A percentile compares a stretch with the other conserved stretches of the same genome.
Evolutionary conservation across 805 yeast genomes (phyloP).

Genomic region (Hanseniaspora jakobsenii): DNA sequence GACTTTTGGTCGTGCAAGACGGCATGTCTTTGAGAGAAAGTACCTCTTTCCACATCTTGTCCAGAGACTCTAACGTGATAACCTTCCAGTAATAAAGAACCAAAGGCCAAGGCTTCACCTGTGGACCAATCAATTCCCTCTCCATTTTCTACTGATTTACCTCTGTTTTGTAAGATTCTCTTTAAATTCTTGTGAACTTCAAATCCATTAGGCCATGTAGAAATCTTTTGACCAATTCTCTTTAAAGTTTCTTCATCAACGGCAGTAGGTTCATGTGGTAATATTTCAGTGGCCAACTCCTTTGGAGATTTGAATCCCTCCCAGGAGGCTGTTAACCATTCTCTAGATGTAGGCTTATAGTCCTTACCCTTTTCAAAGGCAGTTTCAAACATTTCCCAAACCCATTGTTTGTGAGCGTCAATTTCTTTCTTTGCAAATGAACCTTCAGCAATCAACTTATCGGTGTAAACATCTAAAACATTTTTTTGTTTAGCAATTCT

Average conservation of each 20-base stretch:
- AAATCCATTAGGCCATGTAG: constrained; percentile 77
- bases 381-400: constrained; percentile 87
- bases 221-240: constrained; percentile 64
- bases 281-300: constrained; percentile 87
- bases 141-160: constrained; percentile 76
- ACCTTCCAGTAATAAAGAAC: constrained; percentile 84
- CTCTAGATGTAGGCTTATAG: constrained; percentile 80
- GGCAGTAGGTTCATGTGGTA: constrained; percentile 94
- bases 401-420: constrained; percentile 95
- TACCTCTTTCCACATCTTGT: constrained; percentile 99
- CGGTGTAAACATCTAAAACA: constrained; percentile 75
- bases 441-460: constrained; percentile 70
- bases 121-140: constrained; percentile 98
- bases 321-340: constrained; percentile 99
- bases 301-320: constrained; percentile 96
- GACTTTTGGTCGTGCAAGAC: constrained; percentile 91
- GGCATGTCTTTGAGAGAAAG: constrained; percentile 98
- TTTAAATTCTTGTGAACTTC: constrained; percentile 89
- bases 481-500: constrained; percentile 79
- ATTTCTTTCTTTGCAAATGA: constrained; percentile 82
- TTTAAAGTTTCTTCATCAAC: constrained; percentile 60
- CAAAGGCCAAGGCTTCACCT: constrained; percentile 97
- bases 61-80: constrained; percentile 95
- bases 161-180: constrained; percentile 81
- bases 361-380: constrained; percentile 81